Evolutionary conservation across 2,329 filamentous ascomycete genomes (phyloP).

Genomic region (Cytospora piceicola): DNA sequence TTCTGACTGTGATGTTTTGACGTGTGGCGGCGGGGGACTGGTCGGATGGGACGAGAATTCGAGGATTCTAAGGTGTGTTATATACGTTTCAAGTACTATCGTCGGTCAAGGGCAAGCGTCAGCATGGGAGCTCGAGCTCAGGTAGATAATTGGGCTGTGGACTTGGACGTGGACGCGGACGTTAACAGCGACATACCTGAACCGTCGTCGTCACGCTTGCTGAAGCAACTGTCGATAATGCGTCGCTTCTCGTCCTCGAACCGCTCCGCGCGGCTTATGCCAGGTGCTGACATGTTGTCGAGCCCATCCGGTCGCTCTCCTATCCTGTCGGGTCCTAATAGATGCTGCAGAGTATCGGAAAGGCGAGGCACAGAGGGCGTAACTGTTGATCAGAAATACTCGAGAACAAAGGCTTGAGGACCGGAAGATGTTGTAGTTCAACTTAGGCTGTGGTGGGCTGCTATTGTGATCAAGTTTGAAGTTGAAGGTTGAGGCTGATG

Average conservation of each 20-base stretch:
- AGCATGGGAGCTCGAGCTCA: constrained; percentile 24
- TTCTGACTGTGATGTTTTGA: constrained; percentile 71
- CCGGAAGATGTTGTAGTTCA: neutral
- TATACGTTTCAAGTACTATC: constrained; percentile 87
- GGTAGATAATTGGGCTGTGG: constrained; percentile 13
- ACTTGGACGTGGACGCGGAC: constrained; percentile 14
- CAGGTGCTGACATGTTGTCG: constrained; percentile 26
- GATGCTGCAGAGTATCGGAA: neutral
- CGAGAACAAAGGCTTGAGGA: neutral
- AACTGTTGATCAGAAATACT: neutral
- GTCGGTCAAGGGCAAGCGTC: constrained; percentile 25
- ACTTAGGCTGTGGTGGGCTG: constrained; percentile 17
- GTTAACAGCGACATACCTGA: constrained; percentile 65
- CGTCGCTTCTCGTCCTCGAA: constrained; percentile 97
- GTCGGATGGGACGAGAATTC: constrained; percentile 87
- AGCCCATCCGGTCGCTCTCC: constrained; percentile 22
- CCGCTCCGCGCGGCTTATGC: constrained; percentile 66
- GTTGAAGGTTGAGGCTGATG: neutral
- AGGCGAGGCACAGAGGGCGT: neutral
- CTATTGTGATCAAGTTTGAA: neutral
- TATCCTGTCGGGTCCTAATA: constrained; percentile 11
- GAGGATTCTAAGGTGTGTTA: constrained; percentile 90
- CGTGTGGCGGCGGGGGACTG: constrained; percentile 78
- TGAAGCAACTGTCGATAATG: constrained; percentile 94
- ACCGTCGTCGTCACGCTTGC: constrained; percentile 84